These are phyloP conservation scores for Aspergillus clavatus DNA, from an alignment of 2,329 filamentous ascomycete species.

Conservation along the genomic window DNA sequence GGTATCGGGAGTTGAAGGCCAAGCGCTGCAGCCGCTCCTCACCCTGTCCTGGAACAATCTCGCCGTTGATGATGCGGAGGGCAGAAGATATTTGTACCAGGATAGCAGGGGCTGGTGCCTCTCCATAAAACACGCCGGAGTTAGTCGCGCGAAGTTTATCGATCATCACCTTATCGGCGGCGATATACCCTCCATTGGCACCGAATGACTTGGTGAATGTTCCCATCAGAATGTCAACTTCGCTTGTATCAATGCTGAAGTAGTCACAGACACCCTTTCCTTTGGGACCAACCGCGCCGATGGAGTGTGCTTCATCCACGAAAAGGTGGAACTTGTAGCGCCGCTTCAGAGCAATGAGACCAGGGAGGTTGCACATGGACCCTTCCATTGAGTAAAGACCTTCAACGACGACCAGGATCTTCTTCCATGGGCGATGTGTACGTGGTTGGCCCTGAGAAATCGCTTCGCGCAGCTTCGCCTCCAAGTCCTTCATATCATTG, in stretches of 20 bases:
- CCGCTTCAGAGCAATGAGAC: constrained; percentile 77
- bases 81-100: constrained; percentile 86
- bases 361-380: constrained; percentile 96
- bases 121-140: constrained; percentile 78
- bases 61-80: constrained; percentile 82
- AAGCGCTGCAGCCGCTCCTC: constrained; percentile 93
- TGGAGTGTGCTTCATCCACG: constrained; percentile 92
- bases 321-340: constrained; percentile 98
- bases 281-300: constrained; percentile 82
- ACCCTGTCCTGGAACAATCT: constrained; percentile 82
- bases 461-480: constrained; percentile 78
- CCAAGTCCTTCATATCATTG: constrained; percentile 88
- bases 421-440: constrained; percentile 99
- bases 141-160: constrained; percentile 86
- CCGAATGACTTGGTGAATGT: constrained; percentile 98
- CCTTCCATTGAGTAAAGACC: constrained; percentile 99
- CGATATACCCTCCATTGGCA: constrained; percentile 93
- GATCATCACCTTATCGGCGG: constrained; percentile 82
- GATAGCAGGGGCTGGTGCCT: constrained; percentile 81
- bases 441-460: constrained; percentile 96
- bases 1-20: constrained; percentile 96
- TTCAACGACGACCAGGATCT: constrained; percentile 94
- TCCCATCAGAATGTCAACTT: constrained; percentile 96
- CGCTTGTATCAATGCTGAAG: constrained; percentile 80
- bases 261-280: constrained; percentile 96